Evolutionary conservation across 1,284 basidiomycete species (phyloP).

Genomic region (Inonotus obliquus): DNA sequence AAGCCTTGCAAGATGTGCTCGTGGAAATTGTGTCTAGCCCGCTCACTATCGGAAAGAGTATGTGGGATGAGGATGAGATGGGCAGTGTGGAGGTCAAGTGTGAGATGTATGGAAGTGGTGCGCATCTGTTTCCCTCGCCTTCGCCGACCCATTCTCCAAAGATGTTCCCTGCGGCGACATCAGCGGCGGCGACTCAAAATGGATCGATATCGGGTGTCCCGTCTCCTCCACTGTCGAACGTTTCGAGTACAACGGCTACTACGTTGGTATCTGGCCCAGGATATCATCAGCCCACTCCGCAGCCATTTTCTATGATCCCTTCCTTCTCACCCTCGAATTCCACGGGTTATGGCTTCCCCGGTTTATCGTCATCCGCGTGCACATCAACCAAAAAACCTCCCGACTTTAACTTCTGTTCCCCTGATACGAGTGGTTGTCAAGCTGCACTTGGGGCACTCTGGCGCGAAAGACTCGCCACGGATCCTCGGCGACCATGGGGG

Average conservation of each 20-base stretch:
- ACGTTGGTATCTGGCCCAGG: not conserved
- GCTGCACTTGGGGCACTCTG: conserved; percentile 21
- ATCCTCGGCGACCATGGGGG: conserved; percentile 21
- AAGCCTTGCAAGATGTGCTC: conserved; percentile 27
- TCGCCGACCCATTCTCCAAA: conserved; percentile 13
- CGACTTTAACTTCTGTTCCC: conserved; percentile 9
- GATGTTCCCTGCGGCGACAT: not conserved
- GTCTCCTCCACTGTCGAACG: not conserved
- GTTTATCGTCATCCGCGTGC: not conserved
- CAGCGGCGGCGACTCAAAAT: too few species aligned
- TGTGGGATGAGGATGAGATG: not conserved
- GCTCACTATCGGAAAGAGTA: conserved; percentile 11
- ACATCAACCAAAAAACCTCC: not conserved
- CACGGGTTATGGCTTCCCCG: not conserved
- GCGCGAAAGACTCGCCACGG: conserved; percentile 21
- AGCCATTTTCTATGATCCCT: not conserved
- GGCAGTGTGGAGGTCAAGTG: not conserved
- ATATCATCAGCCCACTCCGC: not conserved
- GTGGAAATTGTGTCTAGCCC: conserved; percentile 24
- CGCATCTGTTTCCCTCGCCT: conserved; percentile 13
- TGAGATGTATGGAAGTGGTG: not conserved
- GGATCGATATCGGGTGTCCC: not conserved
- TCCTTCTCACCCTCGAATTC: not conserved
- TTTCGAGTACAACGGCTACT: not conserved
- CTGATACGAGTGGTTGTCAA: conserved; percentile 5